Evolutionary conservation across 2,329 filamentous ascomycete species (phyloP).

Genomic region (Albifimbria verrucaria): DNA sequence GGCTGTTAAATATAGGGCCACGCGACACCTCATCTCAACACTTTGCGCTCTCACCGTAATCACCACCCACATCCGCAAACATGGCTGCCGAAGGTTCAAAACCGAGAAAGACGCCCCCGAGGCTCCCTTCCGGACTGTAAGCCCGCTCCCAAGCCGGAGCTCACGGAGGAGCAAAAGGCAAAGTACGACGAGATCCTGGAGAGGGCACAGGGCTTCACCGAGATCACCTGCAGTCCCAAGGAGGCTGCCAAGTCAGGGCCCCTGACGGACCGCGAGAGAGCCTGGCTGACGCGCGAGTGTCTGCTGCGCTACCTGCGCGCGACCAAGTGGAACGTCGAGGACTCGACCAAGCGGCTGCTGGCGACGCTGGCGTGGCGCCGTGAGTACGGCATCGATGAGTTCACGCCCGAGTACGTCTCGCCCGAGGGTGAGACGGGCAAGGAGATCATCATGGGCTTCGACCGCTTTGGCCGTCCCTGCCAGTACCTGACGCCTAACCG

Average conservation of each 20-base stretch:
- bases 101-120: slow-evolving; percentile 54
- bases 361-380: slow-evolving; percentile 83
- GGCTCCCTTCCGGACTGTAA: slow-evolving; percentile 56
- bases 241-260: slow-evolving; percentile 57
- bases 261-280: slow-evolving; percentile 73
- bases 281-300: slow-evolving; percentile 91
- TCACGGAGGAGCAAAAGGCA: slow-evolving; percentile 72
- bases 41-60: not conserved
- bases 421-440: slow-evolving; percentile 97
- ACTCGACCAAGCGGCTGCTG: slow-evolving; percentile 75
- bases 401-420: slow-evolving; percentile 83
- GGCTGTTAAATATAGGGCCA: too few species aligned
- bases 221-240: slow-evolving; percentile 55
- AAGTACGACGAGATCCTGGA: slow-evolving; percentile 80
- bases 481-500: slow-evolving; percentile 85
- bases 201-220: slow-evolving; percentile 67
- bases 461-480: slow-evolving; percentile 81
- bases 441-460: slow-evolving; percentile 84
- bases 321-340: slow-evolving; percentile 79
- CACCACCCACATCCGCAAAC: not conserved
- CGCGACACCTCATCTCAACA: too few species aligned
- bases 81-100: slow-evolving; percentile 4
- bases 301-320: slow-evolving; percentile 89
- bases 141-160: slow-evolving; percentile 51
- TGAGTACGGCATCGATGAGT: slow-evolving; percentile 78